Percentiles rank a stretch among this genome's conserved stretches.
phyloP scores from a whole-genome alignment of 202 grass and related monocot species.

The Schoenoplectus triqueter region DNA sequence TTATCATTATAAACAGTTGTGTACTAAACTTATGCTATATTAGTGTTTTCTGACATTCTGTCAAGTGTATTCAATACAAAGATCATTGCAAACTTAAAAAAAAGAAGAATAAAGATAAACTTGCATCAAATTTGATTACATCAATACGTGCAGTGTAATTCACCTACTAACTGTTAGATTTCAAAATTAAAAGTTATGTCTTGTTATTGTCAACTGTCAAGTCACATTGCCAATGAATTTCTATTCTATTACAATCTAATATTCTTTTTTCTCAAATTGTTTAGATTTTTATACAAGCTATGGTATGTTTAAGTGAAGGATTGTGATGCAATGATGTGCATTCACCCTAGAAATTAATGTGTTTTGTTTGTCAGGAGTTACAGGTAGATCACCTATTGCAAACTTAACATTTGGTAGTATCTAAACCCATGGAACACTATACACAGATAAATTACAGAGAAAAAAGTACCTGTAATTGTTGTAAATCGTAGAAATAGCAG shows the following conservation, averaged over 20 bases:
- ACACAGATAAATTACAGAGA: neutral
- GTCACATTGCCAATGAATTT: neutral
- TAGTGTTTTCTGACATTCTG: neutral
- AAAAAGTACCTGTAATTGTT: neutral
- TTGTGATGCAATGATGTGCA: neutral
- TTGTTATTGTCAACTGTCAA: neutral
- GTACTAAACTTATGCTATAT: neutral
- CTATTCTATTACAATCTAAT: neutral
- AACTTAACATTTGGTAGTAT: neutral
- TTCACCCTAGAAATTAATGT: neutral
- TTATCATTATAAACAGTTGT: neutral
- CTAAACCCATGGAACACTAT: neutral
- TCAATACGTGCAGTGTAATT: neutral
- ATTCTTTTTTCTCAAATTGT: neutral
- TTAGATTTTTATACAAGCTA: slow-evolving; percentile 6
- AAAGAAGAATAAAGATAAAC: neutral
- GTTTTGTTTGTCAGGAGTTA: neutral
- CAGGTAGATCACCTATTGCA: neutral
- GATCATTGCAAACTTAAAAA: neutral
- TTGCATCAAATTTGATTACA: neutral
- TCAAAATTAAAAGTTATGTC: neutral
- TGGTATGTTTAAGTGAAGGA: neutral
- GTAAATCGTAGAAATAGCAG: neutral
- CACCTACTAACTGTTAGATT: neutral
- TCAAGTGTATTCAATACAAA: neutral